phyloP scores from a whole-genome alignment of 2,329 filamentous ascomycete species.

The Microcyclospora tardicrescens region DNA sequence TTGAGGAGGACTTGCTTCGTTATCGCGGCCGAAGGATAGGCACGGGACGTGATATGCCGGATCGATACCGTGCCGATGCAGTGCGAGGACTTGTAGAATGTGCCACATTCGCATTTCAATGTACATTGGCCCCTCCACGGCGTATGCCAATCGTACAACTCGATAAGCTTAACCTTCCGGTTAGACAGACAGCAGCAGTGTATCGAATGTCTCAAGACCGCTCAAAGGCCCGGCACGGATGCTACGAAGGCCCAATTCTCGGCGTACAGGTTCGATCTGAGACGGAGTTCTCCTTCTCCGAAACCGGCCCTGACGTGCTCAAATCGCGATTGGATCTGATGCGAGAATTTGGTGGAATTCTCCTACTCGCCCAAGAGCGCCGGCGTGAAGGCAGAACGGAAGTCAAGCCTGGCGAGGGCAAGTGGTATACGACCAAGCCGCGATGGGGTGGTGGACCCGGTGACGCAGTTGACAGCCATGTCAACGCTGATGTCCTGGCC shows the following conservation, averaged over 20 bases:
- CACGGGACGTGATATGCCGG: slow-evolving; percentile 46
- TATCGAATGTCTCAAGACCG: slow-evolving; percentile 42
- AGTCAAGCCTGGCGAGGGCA: slow-evolving; percentile 38
- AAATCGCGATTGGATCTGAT: slow-evolving; percentile 38
- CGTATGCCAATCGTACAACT: slow-evolving; percentile 31
- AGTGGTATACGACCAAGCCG: slow-evolving; percentile 47
- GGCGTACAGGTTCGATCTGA: slow-evolving; percentile 43
- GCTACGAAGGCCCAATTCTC: slow-evolving; percentile 46
- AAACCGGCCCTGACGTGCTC: slow-evolving; percentile 18
- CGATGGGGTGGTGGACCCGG: slow-evolving; percentile 45
- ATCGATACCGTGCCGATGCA: slow-evolving; percentile 42
- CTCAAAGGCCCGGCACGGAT: slow-evolving; percentile 38
- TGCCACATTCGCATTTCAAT: slow-evolving; percentile 44
- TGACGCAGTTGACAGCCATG: slow-evolving; percentile 26
- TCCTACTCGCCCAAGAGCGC: slow-evolving; percentile 48
- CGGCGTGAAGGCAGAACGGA: slow-evolving; percentile 42
- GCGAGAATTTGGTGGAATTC: slow-evolving; percentile 44
- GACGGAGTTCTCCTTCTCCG: slow-evolving; percentile 36
- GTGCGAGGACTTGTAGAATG: slow-evolving; percentile 45
- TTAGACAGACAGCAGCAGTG: slow-evolving; percentile 43
- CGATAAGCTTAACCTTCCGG: slow-evolving; percentile 38
- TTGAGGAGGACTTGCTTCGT: slow-evolving; percentile 3
- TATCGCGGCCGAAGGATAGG: slow-evolving; percentile 49
- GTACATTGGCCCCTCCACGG: slow-evolving; percentile 36
- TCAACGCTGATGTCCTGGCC: slow-evolving; percentile 15